phyloP scores from a whole-genome alignment of 202 grass and related monocot genomes.

The Setaria viridis region DNA sequence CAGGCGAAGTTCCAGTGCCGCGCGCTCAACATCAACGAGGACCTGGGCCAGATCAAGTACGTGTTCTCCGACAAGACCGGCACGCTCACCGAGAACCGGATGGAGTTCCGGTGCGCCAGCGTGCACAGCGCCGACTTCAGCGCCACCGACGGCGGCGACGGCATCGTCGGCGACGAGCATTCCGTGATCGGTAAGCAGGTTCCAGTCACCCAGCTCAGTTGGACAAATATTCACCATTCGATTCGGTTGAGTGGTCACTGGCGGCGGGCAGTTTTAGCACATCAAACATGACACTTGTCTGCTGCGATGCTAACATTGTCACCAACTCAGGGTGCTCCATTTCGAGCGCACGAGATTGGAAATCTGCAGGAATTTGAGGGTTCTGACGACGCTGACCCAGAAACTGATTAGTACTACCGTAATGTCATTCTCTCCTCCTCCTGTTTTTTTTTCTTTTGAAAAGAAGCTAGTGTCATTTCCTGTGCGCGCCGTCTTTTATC shows the following conservation, averaged over 20 bases:
- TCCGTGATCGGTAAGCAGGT: conserved; percentile 50
- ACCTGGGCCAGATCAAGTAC: conserved; percentile 92
- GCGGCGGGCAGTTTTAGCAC: background rate
- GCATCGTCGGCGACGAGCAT: conserved; percentile 24
- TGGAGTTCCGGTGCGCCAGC: conserved; percentile 84
- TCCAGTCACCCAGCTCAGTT: background rate
- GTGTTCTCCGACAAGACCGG: conserved; percentile 96
- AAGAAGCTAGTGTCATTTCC: background rate
- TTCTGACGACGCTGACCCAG: background rate
- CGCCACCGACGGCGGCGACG: conserved; percentile 27
- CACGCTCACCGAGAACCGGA: conserved; percentile 82
- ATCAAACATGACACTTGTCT: background rate
- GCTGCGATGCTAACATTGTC: background rate
- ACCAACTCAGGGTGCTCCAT: background rate
- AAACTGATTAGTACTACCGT: background rate
- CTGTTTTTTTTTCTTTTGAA: too few species aligned
- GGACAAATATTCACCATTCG: background rate
- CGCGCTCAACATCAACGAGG: conserved; percentile 96
- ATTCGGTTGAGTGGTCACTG: background rate
- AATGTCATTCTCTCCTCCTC: background rate
- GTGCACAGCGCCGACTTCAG: conserved; percentile 71
- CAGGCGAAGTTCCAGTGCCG: conserved; percentile 80
- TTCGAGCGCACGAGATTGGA: background rate
- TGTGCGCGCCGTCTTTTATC: background rate
- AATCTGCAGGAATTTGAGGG: background rate